Evolutionary conservation across 2,329 filamentous ascomycete genomes (phyloP).

Genomic region (Fusarium sp.): DNA sequence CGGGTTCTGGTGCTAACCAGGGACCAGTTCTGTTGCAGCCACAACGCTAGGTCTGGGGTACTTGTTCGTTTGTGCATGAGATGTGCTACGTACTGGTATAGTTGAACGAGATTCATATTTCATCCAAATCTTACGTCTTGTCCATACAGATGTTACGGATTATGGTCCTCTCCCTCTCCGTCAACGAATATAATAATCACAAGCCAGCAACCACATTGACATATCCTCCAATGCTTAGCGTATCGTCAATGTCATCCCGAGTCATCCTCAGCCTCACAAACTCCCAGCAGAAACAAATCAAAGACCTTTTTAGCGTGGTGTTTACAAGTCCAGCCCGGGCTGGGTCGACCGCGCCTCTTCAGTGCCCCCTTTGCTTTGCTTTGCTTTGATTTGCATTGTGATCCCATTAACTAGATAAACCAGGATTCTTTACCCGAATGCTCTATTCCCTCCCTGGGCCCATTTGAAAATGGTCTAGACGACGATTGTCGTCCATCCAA

Average conservation of each 20-base stretch:
- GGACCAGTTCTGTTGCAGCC: constrained; percentile 25
- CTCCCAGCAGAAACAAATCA: neutral
- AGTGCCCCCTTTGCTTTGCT: constrained; percentile 15
- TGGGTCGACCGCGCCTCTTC: constrained; percentile 26
- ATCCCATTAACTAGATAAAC: constrained; percentile 4
- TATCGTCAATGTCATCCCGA: constrained; percentile 1
- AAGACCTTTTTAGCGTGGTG: neutral
- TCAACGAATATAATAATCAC: neutral
- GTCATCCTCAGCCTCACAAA: constrained; percentile 25
- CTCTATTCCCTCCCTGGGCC: neutral
- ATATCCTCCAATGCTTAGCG: constrained; percentile 16
- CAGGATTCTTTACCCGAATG: constrained; percentile 13
- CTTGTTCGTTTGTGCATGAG: constrained; percentile 14
- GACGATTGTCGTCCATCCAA: constrained; percentile 6
- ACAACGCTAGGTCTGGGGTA: constrained; percentile 36
- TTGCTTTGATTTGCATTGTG: neutral
- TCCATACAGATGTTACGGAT: neutral
- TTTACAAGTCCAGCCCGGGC: neutral
- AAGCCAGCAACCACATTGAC: constrained; percentile 3
- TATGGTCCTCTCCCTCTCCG: neutral
- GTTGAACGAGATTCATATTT: neutral
- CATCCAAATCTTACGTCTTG: neutral
- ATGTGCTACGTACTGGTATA: neutral
- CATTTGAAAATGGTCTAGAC: constrained; percentile 6
- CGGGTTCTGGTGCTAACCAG: constrained; percentile 18